Evolutionary conservation across 768 basidiomycete genomes (phyloP), one percentile per base, ranked within the genome.

Genomic region (Suillus cothurnatus): DNA sequence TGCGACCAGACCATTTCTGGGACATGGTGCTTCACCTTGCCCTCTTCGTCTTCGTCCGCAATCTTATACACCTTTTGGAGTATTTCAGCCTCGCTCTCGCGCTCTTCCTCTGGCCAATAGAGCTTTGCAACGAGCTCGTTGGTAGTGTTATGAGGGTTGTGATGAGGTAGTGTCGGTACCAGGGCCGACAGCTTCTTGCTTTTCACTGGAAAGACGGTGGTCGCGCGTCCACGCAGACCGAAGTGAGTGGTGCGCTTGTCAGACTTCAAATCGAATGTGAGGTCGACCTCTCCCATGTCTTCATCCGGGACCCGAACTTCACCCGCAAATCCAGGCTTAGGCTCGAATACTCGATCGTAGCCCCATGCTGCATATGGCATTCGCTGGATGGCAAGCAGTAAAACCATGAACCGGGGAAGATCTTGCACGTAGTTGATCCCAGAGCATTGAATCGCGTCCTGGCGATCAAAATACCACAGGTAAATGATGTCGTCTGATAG

Each of bases 161-260:
- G 14, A 26, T 49, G 47, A 26, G n/a, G 47, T 11, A 49, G 47
- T 2, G 2, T 12, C 2, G 14, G 14, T 15, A 49, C 23, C 23
- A 49, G 23, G 7, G 23, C 47, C 14, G 23, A 23, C 12, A 26
- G 23, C 23, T 1, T 14, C 23, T 14, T 14, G 14, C 47, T 49
- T 49, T 23, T 14, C 6, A 49, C 45, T 21, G 69, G n/a, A 23
- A 56, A 62, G 32, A 71, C 8, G n/a, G 66, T 66, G 0, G 69
- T 70, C 0, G 61, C 70, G 3, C 55, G 64, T 6, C 67, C 41
- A 0, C 47, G 43, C 2, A 70, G 43, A 47, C 61, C 58, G 7
- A 21, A 70, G 36, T 66, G 69, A 17, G 61, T 56, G 3, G 31
- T 26, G 6, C 55, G 36, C 1, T 61, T 45, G 14, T 61, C 6